Evolutionary conservation across 805 yeast species (phyloP).

Genomic region (Cyberlindnera maritima): DNA sequence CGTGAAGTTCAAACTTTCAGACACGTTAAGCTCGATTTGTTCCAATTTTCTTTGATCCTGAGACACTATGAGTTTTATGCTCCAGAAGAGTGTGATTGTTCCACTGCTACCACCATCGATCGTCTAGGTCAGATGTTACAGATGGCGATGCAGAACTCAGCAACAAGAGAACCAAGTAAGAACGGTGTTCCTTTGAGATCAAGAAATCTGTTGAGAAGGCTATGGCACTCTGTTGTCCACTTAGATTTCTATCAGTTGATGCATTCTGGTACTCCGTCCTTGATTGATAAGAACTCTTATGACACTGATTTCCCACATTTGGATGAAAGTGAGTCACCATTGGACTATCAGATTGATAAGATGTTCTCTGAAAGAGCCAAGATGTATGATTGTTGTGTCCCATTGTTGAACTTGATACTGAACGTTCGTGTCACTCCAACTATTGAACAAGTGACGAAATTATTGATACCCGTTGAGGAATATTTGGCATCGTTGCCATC

Average conservation of each 20-base stretch:
- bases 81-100: conserved; percentile 28
- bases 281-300: conserved; percentile 20
- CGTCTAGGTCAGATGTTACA: conserved; percentile 23
- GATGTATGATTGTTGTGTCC: conserved; percentile 15
- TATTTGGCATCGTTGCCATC: conserved; percentile 3
- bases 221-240: conserved; percentile 24
- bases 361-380: conserved; percentile 16
- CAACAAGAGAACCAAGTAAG: conserved; percentile 25
- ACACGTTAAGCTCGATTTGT: conserved; percentile 14
- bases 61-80: conserved; percentile 17
- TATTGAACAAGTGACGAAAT: conserved; percentile 10
- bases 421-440: conserved; percentile 20
- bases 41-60: conserved; percentile 22
- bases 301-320: conserved; percentile 27
- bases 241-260: conserved; percentile 23
- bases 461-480: conserved; percentile 15
- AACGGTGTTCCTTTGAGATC: conserved; percentile 9
- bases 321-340: conserved; percentile 21
- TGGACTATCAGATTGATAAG: conserved; percentile 22
- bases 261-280: conserved; percentile 23
- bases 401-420: conserved; percentile 19
- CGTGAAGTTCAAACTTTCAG: conserved; percentile 17
- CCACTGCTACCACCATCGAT: conserved; percentile 16
- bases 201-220: conserved; percentile 23
- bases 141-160: conserved; percentile 20